A percentile compares a stretch with the other conserved stretches of the same genome.
These are phyloP conservation scores for Moricandia arvensis DNA, from an alignment of 345 rosid species.

Conservation along the genomic window DNA sequence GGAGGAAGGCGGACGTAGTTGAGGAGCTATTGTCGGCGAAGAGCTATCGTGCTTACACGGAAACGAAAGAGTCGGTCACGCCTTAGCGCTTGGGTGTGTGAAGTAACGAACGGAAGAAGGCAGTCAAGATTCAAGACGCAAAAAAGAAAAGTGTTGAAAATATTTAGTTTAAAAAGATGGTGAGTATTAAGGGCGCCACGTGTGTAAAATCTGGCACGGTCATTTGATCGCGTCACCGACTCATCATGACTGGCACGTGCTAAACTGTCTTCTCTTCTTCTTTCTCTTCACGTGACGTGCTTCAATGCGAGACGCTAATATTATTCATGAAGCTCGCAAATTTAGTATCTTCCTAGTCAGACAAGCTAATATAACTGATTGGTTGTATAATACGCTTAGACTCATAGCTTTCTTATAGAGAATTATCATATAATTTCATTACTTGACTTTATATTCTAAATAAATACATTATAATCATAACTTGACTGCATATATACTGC, in stretches of 20 bases:
- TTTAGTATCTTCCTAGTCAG: constrained; percentile 17
- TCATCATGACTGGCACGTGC: constrained; percentile 58
- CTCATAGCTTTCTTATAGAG: neutral
- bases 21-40: constrained; percentile 52
- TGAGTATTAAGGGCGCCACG: constrained; percentile 52
- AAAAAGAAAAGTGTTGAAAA: too few species aligned
- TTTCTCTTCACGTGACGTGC: neutral
- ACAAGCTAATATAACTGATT: constrained; percentile 3
- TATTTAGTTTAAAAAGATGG: neutral
- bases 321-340: constrained; percentile 3
- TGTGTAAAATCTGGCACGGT: constrained; percentile 70
- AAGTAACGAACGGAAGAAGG: constrained; percentile 13
- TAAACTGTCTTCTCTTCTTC: constrained; percentile 23
- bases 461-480: too few species aligned
- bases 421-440: neutral
- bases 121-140: constrained; percentile 35
- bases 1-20: constrained; percentile 27
- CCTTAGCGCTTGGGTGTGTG: constrained; percentile 22
- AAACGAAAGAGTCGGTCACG: constrained; percentile 14
- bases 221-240: constrained; percentile 79
- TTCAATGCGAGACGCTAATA: constrained; percentile 14
- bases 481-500: neutral
- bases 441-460: too few species aligned
- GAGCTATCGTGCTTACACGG: constrained; percentile 32
- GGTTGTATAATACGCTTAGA: neutral